Conservation (phyloP, 306 rosid genomes). For the Quercus rubra region DNA sequence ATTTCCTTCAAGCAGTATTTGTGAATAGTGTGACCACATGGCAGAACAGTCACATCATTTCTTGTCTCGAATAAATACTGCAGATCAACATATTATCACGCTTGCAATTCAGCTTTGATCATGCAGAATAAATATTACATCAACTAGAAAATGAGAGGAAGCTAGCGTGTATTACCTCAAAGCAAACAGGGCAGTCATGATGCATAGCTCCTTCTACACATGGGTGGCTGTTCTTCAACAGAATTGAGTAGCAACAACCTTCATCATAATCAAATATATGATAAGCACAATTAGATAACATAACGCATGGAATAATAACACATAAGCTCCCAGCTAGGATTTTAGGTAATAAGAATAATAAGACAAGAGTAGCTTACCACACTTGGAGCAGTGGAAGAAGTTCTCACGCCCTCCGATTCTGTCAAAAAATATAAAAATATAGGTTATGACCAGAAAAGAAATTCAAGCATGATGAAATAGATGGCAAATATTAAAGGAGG, state of each 20-base stretch:
- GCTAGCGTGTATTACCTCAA: constrained; percentile 53
- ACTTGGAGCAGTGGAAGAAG: constrained; percentile 80
- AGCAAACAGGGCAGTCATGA: constrained; percentile 89
- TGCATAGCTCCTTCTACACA: constrained; percentile 97
- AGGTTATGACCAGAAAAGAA: neutral
- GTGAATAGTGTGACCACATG: constrained; percentile 87
- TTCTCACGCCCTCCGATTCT: constrained; percentile 79
- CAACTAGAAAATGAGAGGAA: neutral
- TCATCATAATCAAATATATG: neutral
- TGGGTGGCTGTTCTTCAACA: constrained; percentile 67
- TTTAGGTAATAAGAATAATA: neutral
- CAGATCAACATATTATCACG: constrained; percentile 24
- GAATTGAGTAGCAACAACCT: constrained; percentile 79
- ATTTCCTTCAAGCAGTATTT: constrained; percentile 71
- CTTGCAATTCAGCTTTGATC: constrained; percentile 7
- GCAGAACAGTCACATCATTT: constrained; percentile 61
- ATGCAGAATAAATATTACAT: neutral
- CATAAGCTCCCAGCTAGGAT: neutral
- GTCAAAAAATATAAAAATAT: constrained; percentile 20
- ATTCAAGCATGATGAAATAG: neutral
- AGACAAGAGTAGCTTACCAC: constrained; percentile 47
- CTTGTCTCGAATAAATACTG: constrained; percentile 78
- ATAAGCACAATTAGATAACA: neutral
- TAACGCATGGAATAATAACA: neutral
- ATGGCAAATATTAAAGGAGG: neutral